Percentiles rank a stretch among this genome's conserved stretches.
These are phyloP conservation scores for Geotrichum siamense DNA, from an alignment of 1,139 yeast species.

Conservation along the genomic window DNA sequence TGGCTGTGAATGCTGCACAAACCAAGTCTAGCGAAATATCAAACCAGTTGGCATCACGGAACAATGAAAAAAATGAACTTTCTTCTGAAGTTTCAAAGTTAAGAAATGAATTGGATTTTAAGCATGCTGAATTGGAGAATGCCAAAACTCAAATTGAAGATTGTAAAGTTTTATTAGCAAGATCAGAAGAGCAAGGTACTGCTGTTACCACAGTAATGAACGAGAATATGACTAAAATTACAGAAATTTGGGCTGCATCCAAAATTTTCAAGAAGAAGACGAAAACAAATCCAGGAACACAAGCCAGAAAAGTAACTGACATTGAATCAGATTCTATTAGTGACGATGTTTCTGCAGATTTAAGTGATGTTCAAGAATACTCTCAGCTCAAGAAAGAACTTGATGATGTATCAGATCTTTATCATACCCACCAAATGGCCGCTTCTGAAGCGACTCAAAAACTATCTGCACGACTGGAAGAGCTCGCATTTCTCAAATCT, in stretches of 20 bases:
- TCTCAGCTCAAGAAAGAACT: constrained; percentile 23
- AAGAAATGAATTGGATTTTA: constrained; percentile 22
- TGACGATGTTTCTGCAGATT: constrained; percentile 5
- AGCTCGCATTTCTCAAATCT: constrained; percentile 26
- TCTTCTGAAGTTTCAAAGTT: constrained; percentile 22
- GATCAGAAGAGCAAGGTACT: constrained; percentile 11
- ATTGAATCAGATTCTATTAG: constrained; percentile 2
- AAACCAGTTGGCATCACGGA: constrained; percentile 23
- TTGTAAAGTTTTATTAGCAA: not conserved
- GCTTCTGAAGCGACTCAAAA: constrained; percentile 28
- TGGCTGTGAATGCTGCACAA: constrained; percentile 30
- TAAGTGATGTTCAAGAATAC: constrained; percentile 21
- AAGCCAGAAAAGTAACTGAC: constrained; percentile 9
- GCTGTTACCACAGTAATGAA: constrained; percentile 24
- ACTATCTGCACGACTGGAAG: constrained; percentile 24
- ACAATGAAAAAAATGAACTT: constrained; percentile 21
- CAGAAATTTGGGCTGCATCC: constrained; percentile 28
- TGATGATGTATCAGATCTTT: constrained; percentile 25
- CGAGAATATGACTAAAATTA: constrained; percentile 26
- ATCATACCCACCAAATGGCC: constrained; percentile 30
- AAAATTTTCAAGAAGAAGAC: constrained; percentile 20
- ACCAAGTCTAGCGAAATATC: constrained; percentile 23
- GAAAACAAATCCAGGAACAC: constrained; percentile 6
- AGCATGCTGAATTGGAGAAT: constrained; percentile 20
- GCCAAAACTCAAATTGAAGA: constrained; percentile 16